Base-by-base conservation (phyloP, 2,329 filamentous ascomycete species). In the Venturia aucupariae region DNA sequence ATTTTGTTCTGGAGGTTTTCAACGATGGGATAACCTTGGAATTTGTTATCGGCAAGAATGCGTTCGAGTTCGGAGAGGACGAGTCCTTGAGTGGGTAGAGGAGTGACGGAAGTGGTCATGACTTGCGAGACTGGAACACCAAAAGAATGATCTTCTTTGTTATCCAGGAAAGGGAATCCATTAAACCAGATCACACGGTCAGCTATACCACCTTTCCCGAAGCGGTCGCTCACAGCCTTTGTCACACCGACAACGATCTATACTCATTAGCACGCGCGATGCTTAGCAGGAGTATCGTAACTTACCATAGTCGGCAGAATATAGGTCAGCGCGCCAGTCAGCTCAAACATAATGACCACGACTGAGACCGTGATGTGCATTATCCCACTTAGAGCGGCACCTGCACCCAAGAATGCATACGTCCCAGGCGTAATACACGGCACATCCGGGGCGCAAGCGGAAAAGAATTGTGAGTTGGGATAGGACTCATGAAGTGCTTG, bases 181-280 rank as follows among this genome's bases (percentile, higher is more conserved):
- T 91, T 97, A 78, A 97, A 96, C 88, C 92, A 96, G 70, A 99
- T 99, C 90, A 97, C 96, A 67, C 92, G 88, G 75, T 99, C 94
- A 27, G 94, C 94, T 65, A 99, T 97, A 59, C 94, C 94, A 38
- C 93, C 94, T 73, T 93, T 95, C n/a, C 92, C 91, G 72, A 96
- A 94, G 15, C 92, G 82, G 69, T 96, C 91, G 67, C 90, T 87
- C 59, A 99, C 90, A 17, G 90, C 90, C 79, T 99, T 99, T 46
- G 93, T 97, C 39, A 97, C 89, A 60, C 94, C 94, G 2, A 97
- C 94, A 0, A 97, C 94, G 70, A 99, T 97, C 81, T 83, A 64
- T 4, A 38, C 13, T 38, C 3, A 38, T 46, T 51, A 48, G 30
- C 51, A 62, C 17, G 3, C n/a, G 32, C 6, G 24, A 3, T 35